Conservation (phyloP, 140 eudicot genomes). For the Erigeron philadelphicus region DNA sequence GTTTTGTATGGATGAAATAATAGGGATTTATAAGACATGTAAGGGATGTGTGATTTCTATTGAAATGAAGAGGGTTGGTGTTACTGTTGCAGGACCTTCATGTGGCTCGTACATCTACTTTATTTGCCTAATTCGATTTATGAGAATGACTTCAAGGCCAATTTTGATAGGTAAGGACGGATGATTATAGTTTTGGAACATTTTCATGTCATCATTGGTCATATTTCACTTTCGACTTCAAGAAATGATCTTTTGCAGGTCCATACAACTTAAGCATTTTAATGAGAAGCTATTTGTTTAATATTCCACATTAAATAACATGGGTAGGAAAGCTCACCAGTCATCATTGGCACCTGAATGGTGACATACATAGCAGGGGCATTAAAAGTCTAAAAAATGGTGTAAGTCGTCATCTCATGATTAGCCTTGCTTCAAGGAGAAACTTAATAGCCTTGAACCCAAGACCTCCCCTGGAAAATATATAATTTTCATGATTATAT, state of each 20-base stretch:
- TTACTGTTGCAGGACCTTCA: slow-evolving; percentile 48
- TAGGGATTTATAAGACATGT: slow-evolving; percentile 24
- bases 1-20: slow-evolving; percentile 21
- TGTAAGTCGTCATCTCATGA: no score
- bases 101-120: slow-evolving; percentile 41
- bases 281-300: no score
- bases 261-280: not conserved
- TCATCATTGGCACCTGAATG: no score
- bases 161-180: slow-evolving; percentile 20
- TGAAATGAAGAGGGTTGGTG: slow-evolving; percentile 41
- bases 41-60: slow-evolving; percentile 12
- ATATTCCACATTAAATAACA: no score
- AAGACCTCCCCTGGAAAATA: no score
- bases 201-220: slow-evolving; percentile 30
- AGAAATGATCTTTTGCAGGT: not conserved
- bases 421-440: no score
- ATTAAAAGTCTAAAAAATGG: no score
- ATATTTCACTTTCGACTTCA: slow-evolving; percentile 15
- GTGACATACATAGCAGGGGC: no score
- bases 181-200: slow-evolving; percentile 23
- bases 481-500: no score
- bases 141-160: slow-evolving; percentile 27
- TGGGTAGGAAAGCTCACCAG: no score
- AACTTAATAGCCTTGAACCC: no score
- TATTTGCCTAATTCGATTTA: slow-evolving; percentile 29